Evolutionary conservation across 805 yeast genomes (phyloP), one percentile per base, ranked within the genome.

Genomic region (Saturnispora quitensis): DNA sequence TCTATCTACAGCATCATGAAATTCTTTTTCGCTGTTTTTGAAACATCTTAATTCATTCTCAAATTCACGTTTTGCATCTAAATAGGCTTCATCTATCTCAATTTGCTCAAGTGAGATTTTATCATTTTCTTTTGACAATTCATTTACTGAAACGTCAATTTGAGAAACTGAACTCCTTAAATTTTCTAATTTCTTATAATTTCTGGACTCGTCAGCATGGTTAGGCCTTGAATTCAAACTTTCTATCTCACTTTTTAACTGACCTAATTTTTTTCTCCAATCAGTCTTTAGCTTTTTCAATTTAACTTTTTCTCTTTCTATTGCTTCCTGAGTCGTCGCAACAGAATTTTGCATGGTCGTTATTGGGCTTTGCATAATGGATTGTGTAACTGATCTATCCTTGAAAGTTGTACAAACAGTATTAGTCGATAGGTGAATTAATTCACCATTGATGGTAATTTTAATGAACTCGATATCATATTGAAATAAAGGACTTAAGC

Each of bases 301-400:
- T 51, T 76, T 77, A n/a, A 69, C 60, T 58, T 77, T 76, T 56
- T 81, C 87, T 47, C 80, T 78, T 6, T 74, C 72, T 43, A 83
- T 69, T 40, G 78, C 78, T 24, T 78, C 77, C 56, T 80, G 78
- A 0, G 88, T 81, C 0, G 88, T 81, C 34, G 80, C 73, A 35
- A 83, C 76, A 20, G 86, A 80, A 58, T 80, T 83, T 57, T 82
- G 79, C 40, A 84, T 67, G 1, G 89, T 84, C 1, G 79, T 73
- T 44, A 83, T 67, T 0, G 90, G 89, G 1, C 86, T 60, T 18
- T 68, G 62, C 36, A 62, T 66, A 34, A 61, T 66, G 1, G 71
- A 65, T 45, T 68, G 67, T 1, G 69, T 65, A 28, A 67, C 56
- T 5, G 61, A 66, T 27, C 61, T 53, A 51, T 67, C 62, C 48